These are phyloP conservation scores for Pichia sp. DNA, from an alignment of 1,139 yeast genomes.

Conservation along the genomic window DNA sequence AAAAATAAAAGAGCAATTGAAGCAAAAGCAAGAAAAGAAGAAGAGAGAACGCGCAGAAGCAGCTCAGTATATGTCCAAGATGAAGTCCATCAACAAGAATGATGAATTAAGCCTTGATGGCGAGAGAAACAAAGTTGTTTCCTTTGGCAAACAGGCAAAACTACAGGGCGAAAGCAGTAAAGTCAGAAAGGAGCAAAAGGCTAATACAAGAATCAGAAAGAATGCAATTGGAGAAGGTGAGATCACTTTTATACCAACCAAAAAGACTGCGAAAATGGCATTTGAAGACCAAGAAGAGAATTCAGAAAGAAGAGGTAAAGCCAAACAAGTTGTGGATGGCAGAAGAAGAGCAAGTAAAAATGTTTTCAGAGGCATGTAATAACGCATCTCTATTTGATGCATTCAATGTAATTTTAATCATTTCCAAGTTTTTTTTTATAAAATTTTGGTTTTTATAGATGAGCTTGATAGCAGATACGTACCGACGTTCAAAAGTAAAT, in stretches of 20 bases:
- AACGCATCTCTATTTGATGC: background rate
- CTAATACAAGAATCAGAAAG: constrained; percentile 55
- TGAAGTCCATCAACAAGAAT: constrained; percentile 39
- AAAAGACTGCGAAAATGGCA: constrained; percentile 37
- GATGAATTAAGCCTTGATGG: constrained; percentile 24
- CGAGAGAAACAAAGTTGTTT: constrained; percentile 31
- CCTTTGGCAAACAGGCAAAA: constrained; percentile 62
- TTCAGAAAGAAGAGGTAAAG: constrained; percentile 57
- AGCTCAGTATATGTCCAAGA: constrained; percentile 54
- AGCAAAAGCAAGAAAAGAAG: constrained; percentile 41
- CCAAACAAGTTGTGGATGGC: constrained; percentile 73
- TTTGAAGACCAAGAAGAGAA: constrained; percentile 35
- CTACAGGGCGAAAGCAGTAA: constrained; percentile 41
- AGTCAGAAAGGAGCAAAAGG: constrained; percentile 32
- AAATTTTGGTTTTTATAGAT: background rate
- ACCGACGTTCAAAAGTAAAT: background rate
- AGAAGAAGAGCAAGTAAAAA: constrained; percentile 90
- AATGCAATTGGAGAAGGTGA: constrained; percentile 91
- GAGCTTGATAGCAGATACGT: background rate
- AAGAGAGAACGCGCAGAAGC: constrained; percentile 48
- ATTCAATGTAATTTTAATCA: background rate
- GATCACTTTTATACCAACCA: constrained; percentile 69
- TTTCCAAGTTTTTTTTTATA: background rate
- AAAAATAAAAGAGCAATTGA: constrained; percentile 36
- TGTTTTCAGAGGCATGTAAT: constrained; percentile 77